phyloP scores from a whole-genome alignment of 371 early-diverging fungal genomes.

The Lichtheimia ramosa region DNA sequence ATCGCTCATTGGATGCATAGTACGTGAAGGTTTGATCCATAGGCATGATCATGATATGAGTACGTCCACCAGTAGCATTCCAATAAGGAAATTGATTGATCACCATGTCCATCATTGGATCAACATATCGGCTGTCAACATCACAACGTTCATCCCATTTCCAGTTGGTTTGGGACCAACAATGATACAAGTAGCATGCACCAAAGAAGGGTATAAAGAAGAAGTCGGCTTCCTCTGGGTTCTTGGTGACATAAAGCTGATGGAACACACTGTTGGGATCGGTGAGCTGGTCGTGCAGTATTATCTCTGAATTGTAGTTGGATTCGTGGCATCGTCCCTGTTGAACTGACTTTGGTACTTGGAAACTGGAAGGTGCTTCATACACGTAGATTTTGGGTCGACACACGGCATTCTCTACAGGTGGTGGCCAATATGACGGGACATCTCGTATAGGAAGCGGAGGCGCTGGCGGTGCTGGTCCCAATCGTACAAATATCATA shows the following conservation, averaged over 20 bases:
- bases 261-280: conserved; percentile 44
- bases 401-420: conserved; percentile 48
- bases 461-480: conserved; percentile 28
- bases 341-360: conserved; percentile 33
- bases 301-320: conserved; percentile 51
- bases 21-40: conserved; percentile 56
- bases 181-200: conserved; percentile 51
- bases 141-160: conserved; percentile 53
- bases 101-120: conserved; percentile 55
- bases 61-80: conserved; percentile 44
- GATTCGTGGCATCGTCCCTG: conserved; percentile 37
- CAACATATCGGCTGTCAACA: conserved; percentile 47
- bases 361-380: conserved; percentile 38
- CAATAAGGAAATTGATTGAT: conserved; percentile 51
- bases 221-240: conserved; percentile 56
- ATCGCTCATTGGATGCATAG: conserved; percentile 36
- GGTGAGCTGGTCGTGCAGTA: conserved; percentile 38
- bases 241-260: conserved; percentile 45
- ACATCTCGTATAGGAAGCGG: conserved; percentile 35
- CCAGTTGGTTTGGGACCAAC: conserved; percentile 45
- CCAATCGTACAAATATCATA: conserved; percentile 1
- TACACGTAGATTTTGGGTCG: conserved; percentile 59
- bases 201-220: conserved; percentile 62
- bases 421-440: conserved; percentile 50
- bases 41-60: conserved; percentile 56